Percentiles rank a stretch among this genome's conserved stretches.
phyloP scores from a whole-genome alignment of 2,329 filamentous ascomycete genomes.

The Epichloe typhina region DNA sequence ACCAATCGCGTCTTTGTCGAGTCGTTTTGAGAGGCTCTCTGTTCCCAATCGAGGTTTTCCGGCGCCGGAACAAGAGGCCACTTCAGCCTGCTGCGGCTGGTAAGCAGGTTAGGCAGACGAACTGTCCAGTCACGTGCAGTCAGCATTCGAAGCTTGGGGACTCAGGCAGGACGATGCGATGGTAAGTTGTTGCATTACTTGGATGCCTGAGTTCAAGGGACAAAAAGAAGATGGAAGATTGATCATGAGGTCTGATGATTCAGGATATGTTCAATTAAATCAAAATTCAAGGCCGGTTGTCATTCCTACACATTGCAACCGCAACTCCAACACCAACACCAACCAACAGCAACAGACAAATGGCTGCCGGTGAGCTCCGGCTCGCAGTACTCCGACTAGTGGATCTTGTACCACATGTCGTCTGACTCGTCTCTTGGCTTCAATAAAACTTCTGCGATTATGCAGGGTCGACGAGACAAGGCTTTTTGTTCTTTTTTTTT shows the following conservation, averaged over 20 bases:
- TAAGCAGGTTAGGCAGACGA: neutral
- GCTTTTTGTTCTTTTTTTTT: no score
- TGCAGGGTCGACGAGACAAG: neutral
- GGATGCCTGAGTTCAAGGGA: neutral
- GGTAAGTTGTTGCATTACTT: no score
- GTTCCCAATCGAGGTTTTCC: conserved; percentile 13
- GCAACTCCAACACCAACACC: neutral
- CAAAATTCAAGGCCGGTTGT: no score
- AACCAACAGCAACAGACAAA: neutral
- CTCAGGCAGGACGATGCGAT: no score
- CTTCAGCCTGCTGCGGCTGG: neutral
- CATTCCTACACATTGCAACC: neutral
- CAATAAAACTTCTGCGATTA: neutral
- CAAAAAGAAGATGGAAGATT: neutral
- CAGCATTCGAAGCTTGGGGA: neutral
- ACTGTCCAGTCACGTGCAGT: neutral
- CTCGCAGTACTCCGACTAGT: neutral
- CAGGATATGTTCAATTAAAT: no score
- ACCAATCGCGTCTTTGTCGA: conserved; percentile 9
- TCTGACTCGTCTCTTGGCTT: neutral
- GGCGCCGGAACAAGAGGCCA: neutral
- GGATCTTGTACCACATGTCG: neutral
- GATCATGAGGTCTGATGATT: no score
- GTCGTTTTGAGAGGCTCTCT: conserved; percentile 1
- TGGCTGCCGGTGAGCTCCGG: neutral